These are phyloP conservation scores for Rhododendron ovatum DNA, from an alignment of 148 eudicot species.

Conservation along the genomic window DNA sequence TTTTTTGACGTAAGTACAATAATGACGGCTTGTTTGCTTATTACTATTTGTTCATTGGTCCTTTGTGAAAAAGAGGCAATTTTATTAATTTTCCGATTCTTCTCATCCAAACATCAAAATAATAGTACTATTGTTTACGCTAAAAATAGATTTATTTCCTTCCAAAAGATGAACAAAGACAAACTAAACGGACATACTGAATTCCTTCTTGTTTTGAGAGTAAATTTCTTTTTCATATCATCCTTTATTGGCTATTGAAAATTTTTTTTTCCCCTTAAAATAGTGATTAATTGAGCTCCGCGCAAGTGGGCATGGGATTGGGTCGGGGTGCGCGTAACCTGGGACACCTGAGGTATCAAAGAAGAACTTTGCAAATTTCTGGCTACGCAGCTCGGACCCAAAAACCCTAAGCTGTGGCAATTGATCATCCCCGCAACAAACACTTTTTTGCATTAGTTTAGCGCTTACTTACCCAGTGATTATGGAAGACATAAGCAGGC, in stretches of 20 bases:
- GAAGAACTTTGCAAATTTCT: not conserved
- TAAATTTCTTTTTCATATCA: not conserved
- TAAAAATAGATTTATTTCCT: not conserved
- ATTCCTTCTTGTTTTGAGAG: not conserved
- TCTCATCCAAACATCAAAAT: not conserved
- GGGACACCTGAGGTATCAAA: not conserved
- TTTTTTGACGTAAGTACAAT: not conserved
- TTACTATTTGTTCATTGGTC: not conserved
- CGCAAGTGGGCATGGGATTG: not conserved
- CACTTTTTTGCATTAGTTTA: not conserved
- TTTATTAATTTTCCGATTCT: not conserved
- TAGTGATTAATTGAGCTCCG: not conserved
- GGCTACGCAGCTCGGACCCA: not conserved
- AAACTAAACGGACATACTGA: not conserved
- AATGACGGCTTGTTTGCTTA: not conserved
- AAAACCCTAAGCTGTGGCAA: not conserved
- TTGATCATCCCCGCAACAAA: not conserved
- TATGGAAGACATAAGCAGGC: constrained; percentile 61
- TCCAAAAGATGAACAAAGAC: not conserved
- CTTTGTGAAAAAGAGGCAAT: not conserved
- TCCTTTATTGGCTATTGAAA: not conserved
- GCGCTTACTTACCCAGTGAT: constrained; percentile 60
- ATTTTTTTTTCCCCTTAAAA: no score
- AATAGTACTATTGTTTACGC: not conserved
- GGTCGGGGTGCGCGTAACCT: not conserved